These are phyloP conservation scores for Sugiyamaella americana DNA, from an alignment of 805 yeast genomes.

Conservation along the genomic window DNA sequence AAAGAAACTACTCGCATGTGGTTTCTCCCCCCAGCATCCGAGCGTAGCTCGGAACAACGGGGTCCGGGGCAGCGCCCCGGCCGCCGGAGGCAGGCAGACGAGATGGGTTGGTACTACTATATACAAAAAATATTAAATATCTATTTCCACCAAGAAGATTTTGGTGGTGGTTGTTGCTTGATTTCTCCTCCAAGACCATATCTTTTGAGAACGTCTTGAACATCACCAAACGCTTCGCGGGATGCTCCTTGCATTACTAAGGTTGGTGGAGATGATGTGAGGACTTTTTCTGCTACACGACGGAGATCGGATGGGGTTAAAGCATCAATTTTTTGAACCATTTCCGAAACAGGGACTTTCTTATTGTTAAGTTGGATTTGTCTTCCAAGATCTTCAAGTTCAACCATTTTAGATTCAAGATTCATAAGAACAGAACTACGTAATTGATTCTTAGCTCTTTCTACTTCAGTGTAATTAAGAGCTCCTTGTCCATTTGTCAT, in stretches of 20 bases:
- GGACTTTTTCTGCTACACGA: constrained; percentile 65
- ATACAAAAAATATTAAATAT: no score
- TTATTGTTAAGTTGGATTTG: constrained; percentile 82
- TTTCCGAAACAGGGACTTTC: constrained; percentile 68
- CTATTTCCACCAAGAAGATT: not conserved
- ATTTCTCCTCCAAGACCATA: constrained; percentile 61
- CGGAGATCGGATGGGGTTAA: constrained; percentile 64
- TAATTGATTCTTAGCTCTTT: constrained; percentile 88
- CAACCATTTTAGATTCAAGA: constrained; percentile 87
- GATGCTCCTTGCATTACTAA: constrained; percentile 78
- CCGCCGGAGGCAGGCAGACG: no score
- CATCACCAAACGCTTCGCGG: constrained; percentile 79
- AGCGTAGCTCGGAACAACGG: no score
- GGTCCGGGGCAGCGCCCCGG: no score
- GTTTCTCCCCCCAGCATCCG: no score
- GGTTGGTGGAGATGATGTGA: constrained; percentile 72
- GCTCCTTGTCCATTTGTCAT: constrained; percentile 54
- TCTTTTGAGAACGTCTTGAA: constrained; percentile 52
- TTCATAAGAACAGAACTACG: constrained; percentile 86
- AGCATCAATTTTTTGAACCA: constrained; percentile 69
- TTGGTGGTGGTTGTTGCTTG: not conserved
- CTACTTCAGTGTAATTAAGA: constrained; percentile 52
- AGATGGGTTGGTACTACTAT: no score
- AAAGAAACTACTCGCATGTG: no score
- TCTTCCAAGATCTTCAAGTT: constrained; percentile 90